A percentile compares a stretch with the other conserved stretches of the same genome.
Evolutionary conservation across 1,284 basidiomycete genomes (phyloP).

Genomic region (Agaricales sp.): DNA sequence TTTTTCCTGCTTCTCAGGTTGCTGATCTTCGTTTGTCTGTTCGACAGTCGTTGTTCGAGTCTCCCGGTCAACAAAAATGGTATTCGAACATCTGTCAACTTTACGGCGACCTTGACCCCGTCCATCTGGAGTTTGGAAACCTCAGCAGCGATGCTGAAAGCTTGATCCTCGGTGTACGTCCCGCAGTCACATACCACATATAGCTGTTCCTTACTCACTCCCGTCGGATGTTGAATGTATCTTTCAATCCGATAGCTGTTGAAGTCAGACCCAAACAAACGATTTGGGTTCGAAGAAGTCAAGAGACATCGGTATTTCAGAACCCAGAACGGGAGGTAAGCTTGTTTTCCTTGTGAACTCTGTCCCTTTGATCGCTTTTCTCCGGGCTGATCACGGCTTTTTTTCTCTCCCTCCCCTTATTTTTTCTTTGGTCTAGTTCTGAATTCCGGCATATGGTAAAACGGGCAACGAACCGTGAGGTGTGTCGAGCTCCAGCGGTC

Average conservation of each 20-base stretch:
- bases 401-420: too few relatives aligned
- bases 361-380: too few relatives aligned
- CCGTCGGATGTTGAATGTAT: not conserved
- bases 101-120: not conserved
- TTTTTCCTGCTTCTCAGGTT: not conserved
- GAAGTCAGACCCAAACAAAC: not conserved
- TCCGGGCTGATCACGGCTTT: too few relatives aligned
- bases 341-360: not conserved
- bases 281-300: not conserved
- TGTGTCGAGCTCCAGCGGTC: not conserved
- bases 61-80: not conserved
- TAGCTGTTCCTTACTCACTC: not conserved
- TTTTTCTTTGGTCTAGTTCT: not conserved
- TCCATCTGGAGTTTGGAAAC: conserved; percentile 12
- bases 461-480: conserved; percentile 6
- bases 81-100: not conserved
- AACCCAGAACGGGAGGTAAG: not conserved
- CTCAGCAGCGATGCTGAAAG: conserved; percentile 7
- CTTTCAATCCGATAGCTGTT: not conserved
- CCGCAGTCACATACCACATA: too few relatives aligned
- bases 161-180: conserved; percentile 16
- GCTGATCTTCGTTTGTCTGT: not conserved
- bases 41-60: not conserved
- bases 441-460: not conserved
- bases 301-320: conserved; percentile 8